Evolutionary conservation across 2,329 filamentous ascomycete species (phyloP), one percentile per base, ranked within the genome.

Genomic region (Calonectria multiphialidica): DNA sequence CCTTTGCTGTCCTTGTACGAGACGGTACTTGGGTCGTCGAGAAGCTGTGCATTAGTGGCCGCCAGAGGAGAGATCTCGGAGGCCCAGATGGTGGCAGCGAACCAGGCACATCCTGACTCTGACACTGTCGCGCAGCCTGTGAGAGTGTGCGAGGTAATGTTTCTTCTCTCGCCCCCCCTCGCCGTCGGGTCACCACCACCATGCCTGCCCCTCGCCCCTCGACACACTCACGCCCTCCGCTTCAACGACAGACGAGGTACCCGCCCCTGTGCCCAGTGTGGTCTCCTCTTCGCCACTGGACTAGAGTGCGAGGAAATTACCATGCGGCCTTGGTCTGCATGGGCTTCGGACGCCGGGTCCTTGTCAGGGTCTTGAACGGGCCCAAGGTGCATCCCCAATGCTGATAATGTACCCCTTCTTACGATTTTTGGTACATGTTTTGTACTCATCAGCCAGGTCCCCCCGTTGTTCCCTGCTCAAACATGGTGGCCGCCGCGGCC

Each of bases 1-100:
- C 53, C 70, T 76, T 63, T 70, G 63, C 74, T 69, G 71, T 76
- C 65, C 57, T 71, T 75, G 76, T 76, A 77, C 76, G 70, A 72
- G 64, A 64, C 50, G 66, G 73, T 77, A 77, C 77, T 71, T 70
- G 55, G 59, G 64, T 71, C 45, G 68, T 69, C 70, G 75, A 72
- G 72, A 66, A 77, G 74, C 72, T 75, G 73, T 81, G 82, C 82
- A 82, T 83, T 81, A 82, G 81, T 78, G 80, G 80, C 77, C 75
- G 77, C 75, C 78, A 79, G 72, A 78, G 73, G 73, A 80, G 76
- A 82, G 79, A 82, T 82, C 79, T 82, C 74, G 77, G 77, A 80
- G 77, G 77, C 74, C 78, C 68, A 76, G 72, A 72, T 77, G 73
- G 74, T 77, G 73, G 75, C 75, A 72, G 74, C 75, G 76, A 82